phyloP scores from a whole-genome alignment of 108 stramenopile species.

The Schizochytrium sp. region DNA sequence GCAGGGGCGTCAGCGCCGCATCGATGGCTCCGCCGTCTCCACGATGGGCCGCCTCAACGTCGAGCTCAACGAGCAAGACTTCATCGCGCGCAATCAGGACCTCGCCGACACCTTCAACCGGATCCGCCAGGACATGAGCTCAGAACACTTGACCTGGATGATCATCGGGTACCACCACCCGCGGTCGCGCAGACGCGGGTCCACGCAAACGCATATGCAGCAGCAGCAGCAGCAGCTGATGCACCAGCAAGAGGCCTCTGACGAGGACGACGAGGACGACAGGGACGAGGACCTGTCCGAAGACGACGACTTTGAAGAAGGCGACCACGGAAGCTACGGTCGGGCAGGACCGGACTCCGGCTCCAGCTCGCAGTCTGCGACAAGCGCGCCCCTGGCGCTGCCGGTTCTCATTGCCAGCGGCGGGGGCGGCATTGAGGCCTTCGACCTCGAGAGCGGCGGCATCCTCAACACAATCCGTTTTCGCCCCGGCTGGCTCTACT shows the following conservation, averaged over 20 bases:
- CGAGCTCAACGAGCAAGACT: neutral
- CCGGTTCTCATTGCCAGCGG: neutral
- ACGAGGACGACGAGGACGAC: neutral
- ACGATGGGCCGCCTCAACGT: neutral
- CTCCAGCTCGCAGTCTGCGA: neutral
- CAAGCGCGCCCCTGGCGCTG: neutral
- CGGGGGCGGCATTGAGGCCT: neutral
- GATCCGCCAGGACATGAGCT: neutral
- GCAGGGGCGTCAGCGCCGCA: neutral
- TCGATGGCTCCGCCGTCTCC: neutral
- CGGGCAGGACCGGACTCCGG: too few species aligned
- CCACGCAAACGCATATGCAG: neutral
- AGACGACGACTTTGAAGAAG: neutral
- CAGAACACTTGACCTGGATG: neutral
- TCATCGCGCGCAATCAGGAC: neutral
- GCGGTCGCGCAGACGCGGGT: neutral
- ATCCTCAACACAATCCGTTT: neutral
- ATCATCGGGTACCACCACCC: neutral
- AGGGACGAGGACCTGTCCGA: neutral
- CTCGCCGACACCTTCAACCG: neutral
- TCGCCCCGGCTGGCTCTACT: slow-evolving; percentile 1
- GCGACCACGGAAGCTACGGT: too few species aligned
- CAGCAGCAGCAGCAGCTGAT: neutral
- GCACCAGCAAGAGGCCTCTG: neutral
- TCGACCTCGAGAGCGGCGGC: neutral